phyloP scores from a whole-genome alignment of 2,329 filamentous ascomycete genomes.

The Neopestalotiopsis sp. region DNA sequence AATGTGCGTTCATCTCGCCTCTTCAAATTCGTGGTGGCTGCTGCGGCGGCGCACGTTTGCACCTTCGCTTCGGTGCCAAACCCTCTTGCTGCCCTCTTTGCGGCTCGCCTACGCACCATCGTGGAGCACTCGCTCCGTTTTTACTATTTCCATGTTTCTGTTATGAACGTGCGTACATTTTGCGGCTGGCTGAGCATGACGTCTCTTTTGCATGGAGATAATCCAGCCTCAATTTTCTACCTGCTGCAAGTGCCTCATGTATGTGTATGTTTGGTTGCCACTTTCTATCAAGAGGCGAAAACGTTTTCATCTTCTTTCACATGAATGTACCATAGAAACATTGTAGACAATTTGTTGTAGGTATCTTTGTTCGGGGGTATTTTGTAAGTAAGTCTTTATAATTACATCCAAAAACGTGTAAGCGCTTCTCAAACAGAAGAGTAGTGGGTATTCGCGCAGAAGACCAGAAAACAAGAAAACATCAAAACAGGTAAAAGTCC shows the following conservation, averaged over 20 bases:
- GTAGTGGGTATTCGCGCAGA: slow-evolving; percentile 1
- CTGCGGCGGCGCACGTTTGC: background rate
- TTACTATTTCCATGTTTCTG: no score
- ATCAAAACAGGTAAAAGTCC: background rate
- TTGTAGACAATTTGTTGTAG: background rate
- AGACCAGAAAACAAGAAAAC: background rate
- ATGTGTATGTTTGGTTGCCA: no score
- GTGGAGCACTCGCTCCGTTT: background rate
- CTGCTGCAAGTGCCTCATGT: background rate
- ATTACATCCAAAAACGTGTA: background rate
- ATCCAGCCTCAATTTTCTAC: background rate
- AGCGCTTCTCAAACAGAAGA: slow-evolving; percentile 2
- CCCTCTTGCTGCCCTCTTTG: background rate
- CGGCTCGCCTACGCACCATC: slow-evolving; percentile 1
- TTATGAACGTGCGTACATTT: background rate
- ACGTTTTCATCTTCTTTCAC: background rate
- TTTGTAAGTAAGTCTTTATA: slow-evolving; percentile 1
- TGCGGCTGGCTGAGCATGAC: background rate
- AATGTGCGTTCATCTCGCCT: background rate
- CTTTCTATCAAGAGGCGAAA: no score
- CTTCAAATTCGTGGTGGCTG: background rate
- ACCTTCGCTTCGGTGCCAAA: background rate
- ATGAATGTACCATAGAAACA: background rate
- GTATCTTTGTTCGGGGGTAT: background rate
- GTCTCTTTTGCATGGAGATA: background rate